Evolutionary conservation across 2,329 filamentous ascomycete genomes (phyloP).

Genomic region (Stagonosporopsis chrysanthemi): DNA sequence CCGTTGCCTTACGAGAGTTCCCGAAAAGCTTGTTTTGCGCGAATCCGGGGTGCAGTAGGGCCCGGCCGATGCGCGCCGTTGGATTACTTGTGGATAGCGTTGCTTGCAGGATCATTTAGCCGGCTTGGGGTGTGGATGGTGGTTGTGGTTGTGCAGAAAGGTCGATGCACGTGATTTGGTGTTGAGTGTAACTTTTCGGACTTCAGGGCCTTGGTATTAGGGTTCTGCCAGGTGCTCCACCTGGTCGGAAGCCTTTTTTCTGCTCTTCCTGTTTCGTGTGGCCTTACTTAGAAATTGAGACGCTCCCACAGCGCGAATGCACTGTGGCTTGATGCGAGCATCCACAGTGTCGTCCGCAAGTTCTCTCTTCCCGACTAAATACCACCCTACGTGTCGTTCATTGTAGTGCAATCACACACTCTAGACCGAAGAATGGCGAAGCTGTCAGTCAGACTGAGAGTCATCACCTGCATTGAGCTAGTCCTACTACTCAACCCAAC

Average conservation of each 20-base stretch:
- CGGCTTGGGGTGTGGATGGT: not conserved
- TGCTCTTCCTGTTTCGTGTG: not conserved
- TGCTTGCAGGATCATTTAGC: not conserved
- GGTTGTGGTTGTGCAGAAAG: not conserved
- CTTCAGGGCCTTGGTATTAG: not conserved
- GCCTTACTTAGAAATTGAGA: not conserved
- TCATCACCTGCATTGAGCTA: not conserved
- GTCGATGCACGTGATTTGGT: not conserved
- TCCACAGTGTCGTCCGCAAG: not conserved
- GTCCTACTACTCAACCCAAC: not conserved
- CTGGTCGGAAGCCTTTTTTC: too few relatives aligned
- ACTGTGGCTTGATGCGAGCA: not conserved
- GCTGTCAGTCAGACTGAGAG: not conserved
- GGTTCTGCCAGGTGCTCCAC: too few relatives aligned
- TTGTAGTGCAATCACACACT: not conserved
- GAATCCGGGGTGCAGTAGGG: not conserved
- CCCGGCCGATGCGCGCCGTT: not conserved
- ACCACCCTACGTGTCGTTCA: not conserved
- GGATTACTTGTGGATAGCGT: not conserved
- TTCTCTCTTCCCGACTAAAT: not conserved
- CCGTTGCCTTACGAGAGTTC: slow-evolving; percentile 7
- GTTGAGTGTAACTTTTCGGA: too few relatives aligned
- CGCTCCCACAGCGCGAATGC: not conserved
- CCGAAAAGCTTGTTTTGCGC: slow-evolving; percentile 11
- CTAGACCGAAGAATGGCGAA: not conserved